Conservation (phyloP, 2,329 filamentous ascomycete genomes). For the Rhexocercosporidium sp. region DNA sequence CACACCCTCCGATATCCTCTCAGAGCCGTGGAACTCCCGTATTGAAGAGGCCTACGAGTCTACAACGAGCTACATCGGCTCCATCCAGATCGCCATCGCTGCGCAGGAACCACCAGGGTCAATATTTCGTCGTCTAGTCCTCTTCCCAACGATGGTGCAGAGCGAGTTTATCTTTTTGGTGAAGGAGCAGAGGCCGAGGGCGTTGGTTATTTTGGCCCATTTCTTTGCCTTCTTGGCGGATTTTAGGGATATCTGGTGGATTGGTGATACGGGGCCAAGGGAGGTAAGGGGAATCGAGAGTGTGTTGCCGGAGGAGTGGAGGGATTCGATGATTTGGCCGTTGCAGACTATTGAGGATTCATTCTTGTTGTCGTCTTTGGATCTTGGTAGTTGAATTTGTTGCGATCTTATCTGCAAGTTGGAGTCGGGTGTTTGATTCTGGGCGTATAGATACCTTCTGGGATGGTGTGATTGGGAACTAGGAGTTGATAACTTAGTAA, state of each 20-base stretch:
- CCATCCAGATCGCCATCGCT: slow-evolving; percentile 19
- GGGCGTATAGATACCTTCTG: neutral
- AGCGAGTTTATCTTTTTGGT: slow-evolving; percentile 24
- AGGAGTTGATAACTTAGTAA: neutral
- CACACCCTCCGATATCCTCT: slow-evolving; percentile 13
- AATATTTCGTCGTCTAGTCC: slow-evolving; percentile 23
- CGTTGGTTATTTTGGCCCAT: slow-evolving; percentile 39
- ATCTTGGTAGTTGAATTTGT: neutral
- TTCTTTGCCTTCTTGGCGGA: slow-evolving; percentile 43
- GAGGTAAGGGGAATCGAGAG: slow-evolving; percentile 27
- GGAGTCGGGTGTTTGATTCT: neutral
- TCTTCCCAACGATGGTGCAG: slow-evolving; percentile 24
- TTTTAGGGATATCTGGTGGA: slow-evolving; percentile 45
- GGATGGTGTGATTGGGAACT: neutral
- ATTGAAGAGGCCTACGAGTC: slow-evolving; percentile 28
- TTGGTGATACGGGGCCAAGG: slow-evolving; percentile 30
- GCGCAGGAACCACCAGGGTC: neutral
- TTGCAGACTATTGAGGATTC: slow-evolving; percentile 21
- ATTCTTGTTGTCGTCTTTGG: neutral
- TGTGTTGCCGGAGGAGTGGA: slow-evolving; percentile 25
- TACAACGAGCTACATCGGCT: slow-evolving; percentile 29
- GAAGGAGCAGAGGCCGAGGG: slow-evolving; percentile 26
- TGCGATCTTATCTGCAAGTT: neutral
- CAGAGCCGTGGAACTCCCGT: slow-evolving; percentile 28
- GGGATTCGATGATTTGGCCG: slow-evolving; percentile 27